These are phyloP conservation scores for Bryum argenteum DNA, from an alignment of 225 moss, liverwort and hornwort species.

Conservation along the genomic window DNA sequence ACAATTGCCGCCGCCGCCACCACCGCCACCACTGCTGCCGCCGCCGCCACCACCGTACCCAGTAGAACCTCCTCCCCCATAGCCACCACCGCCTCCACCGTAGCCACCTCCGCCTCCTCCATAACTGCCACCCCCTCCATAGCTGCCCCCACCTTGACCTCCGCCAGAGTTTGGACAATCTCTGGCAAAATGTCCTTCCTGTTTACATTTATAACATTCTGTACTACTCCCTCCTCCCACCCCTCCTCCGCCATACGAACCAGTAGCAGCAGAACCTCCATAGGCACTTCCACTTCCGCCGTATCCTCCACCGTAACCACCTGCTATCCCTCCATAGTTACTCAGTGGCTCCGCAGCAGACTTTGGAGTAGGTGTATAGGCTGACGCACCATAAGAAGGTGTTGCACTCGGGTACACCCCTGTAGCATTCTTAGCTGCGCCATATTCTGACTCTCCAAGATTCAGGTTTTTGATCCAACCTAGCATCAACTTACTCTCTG, in stretches of 20 bases:
- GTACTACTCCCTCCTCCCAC: conserved; percentile 49
- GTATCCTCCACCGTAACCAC: conserved; percentile 58
- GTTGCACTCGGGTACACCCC: conserved; percentile 44
- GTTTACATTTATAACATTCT: conserved; percentile 84
- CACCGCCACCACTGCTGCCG: conserved; percentile 46
- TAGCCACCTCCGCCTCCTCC: conserved; percentile 47
- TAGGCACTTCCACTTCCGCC: conserved; percentile 45
- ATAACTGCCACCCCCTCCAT: conserved; percentile 57
- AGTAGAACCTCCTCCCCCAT: conserved; percentile 40
- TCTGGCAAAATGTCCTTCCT: conserved; percentile 79
- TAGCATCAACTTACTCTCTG: conserved; percentile 73
- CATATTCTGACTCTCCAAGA: conserved; percentile 51
- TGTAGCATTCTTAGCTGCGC: conserved; percentile 36
- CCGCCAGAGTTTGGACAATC: conserved; percentile 66
- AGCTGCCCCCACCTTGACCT: conserved; percentile 59
- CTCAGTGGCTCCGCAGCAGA: conserved; percentile 37
- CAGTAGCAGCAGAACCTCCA: conserved; percentile 54
- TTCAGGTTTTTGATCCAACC: conserved; percentile 70
- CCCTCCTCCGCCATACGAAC: conserved; percentile 62
- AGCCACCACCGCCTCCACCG: conserved; percentile 41
- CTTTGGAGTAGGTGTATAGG: conserved; percentile 40
- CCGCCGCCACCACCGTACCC: conserved; percentile 41
- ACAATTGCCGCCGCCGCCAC: conserved; percentile 50
- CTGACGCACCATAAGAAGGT: conserved; percentile 54
- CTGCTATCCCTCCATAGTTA: conserved; percentile 51